Evolutionary conservation across 2,329 filamentous ascomycete genomes (phyloP), one percentile per base, ranked within the genome.

Genomic region (Cyclaneusma minus): DNA sequence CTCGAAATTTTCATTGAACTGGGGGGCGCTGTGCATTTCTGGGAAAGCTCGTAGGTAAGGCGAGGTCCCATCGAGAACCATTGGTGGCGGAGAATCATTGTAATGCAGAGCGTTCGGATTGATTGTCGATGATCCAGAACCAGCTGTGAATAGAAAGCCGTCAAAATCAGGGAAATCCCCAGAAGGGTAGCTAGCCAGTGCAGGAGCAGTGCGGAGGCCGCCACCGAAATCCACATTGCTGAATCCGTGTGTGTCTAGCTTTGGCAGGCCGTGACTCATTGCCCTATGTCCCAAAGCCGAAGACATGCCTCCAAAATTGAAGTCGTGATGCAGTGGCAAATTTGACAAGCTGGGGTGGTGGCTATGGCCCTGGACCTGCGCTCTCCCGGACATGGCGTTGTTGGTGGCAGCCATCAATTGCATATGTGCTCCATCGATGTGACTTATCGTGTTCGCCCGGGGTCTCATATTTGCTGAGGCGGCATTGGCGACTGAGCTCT

Each of bases 391-490:
- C n/a, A 46, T 35, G 13, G 27, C 43, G 7, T 46, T 44, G 42
- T 67, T 71, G 26, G 65, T 64, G 8, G 66, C 58, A 25, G 68
- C 68, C 35, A 81, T 62, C 54, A 89, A 68, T 40, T 76, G 80
- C 49, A 92, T 67, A 21, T 75, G 69, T 28, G 64, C 62, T 30
- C 70, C 68, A 48, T 94, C 89, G 30, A 95, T 72, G 50, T 95
- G 85, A 46, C 85, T 89, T 45, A 98, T 91, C 19, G 89, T 98
- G 48, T 95, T 95, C 29, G 89, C 87, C 42, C 89, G 66, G 13
- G 87, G 89, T 37, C 89, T 68, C 69, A 87, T 85, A 39, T 59
- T 63, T 22, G 53, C 47, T 26, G 53, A 56, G 24, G 55, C 56
- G 30, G 57, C 55, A 39, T 68, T 72, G 24, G 76, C 84, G 31